These are phyloP conservation scores for Petrea volubilis DNA, from an alignment of 257 asterid species.

Conservation along the genomic window DNA sequence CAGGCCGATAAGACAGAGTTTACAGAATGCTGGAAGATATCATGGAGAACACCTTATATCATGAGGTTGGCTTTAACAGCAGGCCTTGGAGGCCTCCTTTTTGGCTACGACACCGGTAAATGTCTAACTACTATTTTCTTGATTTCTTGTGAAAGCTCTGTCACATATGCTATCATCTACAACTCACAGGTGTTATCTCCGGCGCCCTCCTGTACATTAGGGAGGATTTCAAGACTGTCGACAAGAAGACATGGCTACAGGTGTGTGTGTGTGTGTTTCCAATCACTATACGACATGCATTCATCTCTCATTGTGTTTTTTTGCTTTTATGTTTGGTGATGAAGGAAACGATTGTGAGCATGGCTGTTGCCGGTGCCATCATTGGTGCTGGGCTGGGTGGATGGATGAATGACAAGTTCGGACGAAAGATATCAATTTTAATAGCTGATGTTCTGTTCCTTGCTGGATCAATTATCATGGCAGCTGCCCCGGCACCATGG, in stretches of 20 bases:
- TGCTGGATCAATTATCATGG: conserved; percentile 54
- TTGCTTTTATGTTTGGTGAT: not conserved
- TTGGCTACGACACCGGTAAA: conserved; percentile 42
- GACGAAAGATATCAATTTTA: conserved; percentile 48
- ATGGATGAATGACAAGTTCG: conserved; percentile 54
- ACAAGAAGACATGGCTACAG: conserved; percentile 45
- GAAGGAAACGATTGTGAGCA: conserved; percentile 66
- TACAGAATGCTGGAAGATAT: conserved; percentile 46
- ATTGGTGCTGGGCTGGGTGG: conserved; percentile 87
- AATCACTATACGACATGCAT: no score
- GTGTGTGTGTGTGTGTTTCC: not conserved
- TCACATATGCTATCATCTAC: no score
- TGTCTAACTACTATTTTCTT: not conserved
- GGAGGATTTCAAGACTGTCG: conserved; percentile 36
- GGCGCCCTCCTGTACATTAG: conserved; percentile 47
- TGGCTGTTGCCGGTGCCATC: conserved; percentile 70
- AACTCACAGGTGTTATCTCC: conserved; percentile 37
- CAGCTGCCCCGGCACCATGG: conserved; percentile 48
- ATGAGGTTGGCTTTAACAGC: conserved; percentile 49
- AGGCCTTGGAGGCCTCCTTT: conserved; percentile 49
- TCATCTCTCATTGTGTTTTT: not conserved
- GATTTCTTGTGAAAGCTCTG: not conserved
- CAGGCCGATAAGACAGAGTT: conserved; percentile 35
- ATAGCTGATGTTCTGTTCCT: conserved; percentile 56
- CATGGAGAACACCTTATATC: conserved; percentile 42